These are phyloP conservation scores for Tulasnella sp. DNA, from an alignment of 768 basidiomycete species.

Conservation along the genomic window DNA sequence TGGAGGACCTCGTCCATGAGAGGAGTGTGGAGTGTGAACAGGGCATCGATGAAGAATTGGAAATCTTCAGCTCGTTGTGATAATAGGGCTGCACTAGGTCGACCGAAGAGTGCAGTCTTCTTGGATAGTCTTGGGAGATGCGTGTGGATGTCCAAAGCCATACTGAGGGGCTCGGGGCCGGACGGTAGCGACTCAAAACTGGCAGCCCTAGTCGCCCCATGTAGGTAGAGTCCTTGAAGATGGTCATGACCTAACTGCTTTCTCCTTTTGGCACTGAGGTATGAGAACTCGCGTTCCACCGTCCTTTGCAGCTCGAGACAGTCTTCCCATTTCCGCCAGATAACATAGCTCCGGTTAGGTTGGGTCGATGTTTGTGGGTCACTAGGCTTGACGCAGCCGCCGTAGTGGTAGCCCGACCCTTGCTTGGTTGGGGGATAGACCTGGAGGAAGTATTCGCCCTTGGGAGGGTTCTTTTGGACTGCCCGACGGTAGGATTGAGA, in stretches of 20 bases:
- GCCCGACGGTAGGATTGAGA: slow-evolving; percentile 13
- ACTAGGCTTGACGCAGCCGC: slow-evolving; percentile 2
- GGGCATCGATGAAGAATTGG: slow-evolving; percentile 9
- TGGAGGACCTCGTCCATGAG: slow-evolving; percentile 9
- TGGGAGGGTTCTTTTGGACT: slow-evolving; percentile 11
- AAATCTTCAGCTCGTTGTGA: slow-evolving; percentile 6
- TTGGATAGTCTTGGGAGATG: slow-evolving; percentile 14
- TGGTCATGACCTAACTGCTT: background rate
- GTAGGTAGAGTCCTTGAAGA: background rate
- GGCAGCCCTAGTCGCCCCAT: background rate
- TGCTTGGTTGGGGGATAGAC: slow-evolving; percentile 11
- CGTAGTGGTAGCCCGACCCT: slow-evolving; percentile 3
- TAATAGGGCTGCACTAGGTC: background rate
- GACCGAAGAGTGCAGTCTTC: slow-evolving; percentile 8
- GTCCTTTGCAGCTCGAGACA: slow-evolving; percentile 15
- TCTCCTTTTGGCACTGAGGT: background rate
- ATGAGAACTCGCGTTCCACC: slow-evolving; percentile 13
- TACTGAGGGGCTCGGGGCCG: slow-evolving; percentile 7
- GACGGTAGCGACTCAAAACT: slow-evolving; percentile 11
- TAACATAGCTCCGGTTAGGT: background rate
- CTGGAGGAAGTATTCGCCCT: slow-evolving; percentile 10
- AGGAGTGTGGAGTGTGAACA: slow-evolving; percentile 3
- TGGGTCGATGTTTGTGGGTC: background rate
- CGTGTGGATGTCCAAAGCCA: slow-evolving; percentile 11
- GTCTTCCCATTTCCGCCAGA: slow-evolving; percentile 16